Conservation (phyloP, 495 filamentous ascomycete genomes). For the Penicillium robsamsonii region DNA sequence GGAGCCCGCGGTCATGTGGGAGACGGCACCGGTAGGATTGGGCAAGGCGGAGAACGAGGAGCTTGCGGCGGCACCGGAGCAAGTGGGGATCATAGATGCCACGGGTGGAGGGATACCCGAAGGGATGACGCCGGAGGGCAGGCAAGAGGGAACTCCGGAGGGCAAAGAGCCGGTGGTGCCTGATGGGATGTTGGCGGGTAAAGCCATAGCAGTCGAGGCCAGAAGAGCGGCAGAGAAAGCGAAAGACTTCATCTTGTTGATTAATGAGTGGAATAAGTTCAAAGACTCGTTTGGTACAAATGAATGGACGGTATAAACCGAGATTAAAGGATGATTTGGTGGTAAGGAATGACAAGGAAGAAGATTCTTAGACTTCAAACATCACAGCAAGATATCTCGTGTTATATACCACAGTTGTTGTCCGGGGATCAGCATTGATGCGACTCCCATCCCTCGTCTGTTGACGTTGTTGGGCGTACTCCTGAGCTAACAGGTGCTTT, state of each 20-base stretch:
- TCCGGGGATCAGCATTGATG: background rate
- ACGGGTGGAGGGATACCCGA: constrained; percentile 12
- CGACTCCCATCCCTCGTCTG: background rate
- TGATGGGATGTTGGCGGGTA: constrained; percentile 20
- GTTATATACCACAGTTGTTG: constrained; percentile 13
- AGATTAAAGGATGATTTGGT: constrained; percentile 22
- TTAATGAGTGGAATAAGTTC: constrained; percentile 21
- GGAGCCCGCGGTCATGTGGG: background rate
- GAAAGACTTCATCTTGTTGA: constrained; percentile 29
- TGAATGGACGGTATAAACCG: constrained; percentile 32
- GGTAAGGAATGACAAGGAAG: constrained; percentile 18
- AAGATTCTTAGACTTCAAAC: constrained; percentile 21
- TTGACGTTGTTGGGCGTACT: background rate
- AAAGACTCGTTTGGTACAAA: constrained; percentile 16
- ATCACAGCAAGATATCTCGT: background rate
- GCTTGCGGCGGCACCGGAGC: constrained; percentile 6
- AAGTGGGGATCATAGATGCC: constrained; percentile 14
- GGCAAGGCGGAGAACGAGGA: constrained; percentile 4
- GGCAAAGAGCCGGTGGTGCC: constrained; percentile 9
- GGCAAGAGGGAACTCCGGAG: constrained; percentile 17
- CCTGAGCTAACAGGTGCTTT: background rate
- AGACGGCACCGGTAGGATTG: constrained; percentile 6
- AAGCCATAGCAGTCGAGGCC: constrained; percentile 25
- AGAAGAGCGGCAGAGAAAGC: constrained; percentile 24
- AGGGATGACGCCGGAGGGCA: constrained; percentile 19